phyloP scores from a whole-genome alignment of 169 alveolate genomes.

The Cytauxzoon felis region DNA sequence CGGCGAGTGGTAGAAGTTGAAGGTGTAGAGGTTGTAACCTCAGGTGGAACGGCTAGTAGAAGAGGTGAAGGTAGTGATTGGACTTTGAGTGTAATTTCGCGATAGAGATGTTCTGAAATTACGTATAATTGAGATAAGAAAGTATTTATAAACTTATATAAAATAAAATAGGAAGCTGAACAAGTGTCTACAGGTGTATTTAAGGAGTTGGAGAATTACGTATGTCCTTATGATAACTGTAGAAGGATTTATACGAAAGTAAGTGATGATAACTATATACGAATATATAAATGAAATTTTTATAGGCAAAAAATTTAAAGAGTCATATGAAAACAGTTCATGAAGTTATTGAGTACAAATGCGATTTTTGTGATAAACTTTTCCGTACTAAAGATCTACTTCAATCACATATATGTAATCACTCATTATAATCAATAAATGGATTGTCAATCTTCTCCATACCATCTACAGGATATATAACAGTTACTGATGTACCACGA shows the following conservation, averaged over 20 bases:
- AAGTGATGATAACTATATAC: not conserved
- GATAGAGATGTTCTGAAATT: too few species aligned
- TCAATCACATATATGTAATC: slow-evolving; percentile 40
- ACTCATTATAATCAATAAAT: slow-evolving; percentile 59
- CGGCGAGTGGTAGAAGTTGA: too few species aligned
- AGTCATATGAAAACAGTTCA: slow-evolving; percentile 31
- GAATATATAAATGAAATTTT: not conserved
- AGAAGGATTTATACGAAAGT: slow-evolving; percentile 47
- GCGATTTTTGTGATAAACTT: slow-evolving; percentile 41
- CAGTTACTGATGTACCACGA: slow-evolving; percentile 85
- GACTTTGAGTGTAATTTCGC: too few species aligned
- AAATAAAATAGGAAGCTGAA: not conserved
- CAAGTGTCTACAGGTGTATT: not conserved
- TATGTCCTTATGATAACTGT: slow-evolving; percentile 49
- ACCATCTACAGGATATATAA: slow-evolving; percentile 82
- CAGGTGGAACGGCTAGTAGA: too few species aligned
- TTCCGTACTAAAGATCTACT: slow-evolving; percentile 23
- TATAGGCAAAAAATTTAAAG: slow-evolving; percentile 33
- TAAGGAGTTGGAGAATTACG: not conserved
- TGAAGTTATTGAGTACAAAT: not conserved
- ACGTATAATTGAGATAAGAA: too few species aligned
- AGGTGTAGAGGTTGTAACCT: too few species aligned
- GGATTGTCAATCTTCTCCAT: slow-evolving; percentile 81
- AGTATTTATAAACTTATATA: not conserved
- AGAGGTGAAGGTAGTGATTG: too few species aligned